Percentiles rank a stretch among this genome's conserved stretches.
Conservation (phyloP, 352 stramenopile genomes). For the Thalassiosira allenii region DNA sequence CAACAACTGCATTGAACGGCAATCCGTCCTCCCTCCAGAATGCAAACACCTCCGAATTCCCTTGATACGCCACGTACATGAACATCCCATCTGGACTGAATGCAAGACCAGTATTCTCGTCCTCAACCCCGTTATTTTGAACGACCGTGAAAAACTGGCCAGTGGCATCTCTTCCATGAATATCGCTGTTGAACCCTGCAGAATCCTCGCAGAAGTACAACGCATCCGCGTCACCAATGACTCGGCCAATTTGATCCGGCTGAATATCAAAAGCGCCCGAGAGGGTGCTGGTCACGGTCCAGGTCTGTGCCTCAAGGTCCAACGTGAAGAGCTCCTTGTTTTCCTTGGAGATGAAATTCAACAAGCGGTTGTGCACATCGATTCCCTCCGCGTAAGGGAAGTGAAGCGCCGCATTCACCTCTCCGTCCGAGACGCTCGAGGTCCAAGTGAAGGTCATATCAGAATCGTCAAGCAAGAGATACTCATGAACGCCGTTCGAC, state of each 20-base stretch:
- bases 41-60: constrained; percentile 17
- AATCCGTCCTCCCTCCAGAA: constrained; percentile 46
- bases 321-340: constrained; percentile 62
- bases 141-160: constrained; percentile 60
- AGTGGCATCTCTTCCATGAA: constrained; percentile 28
- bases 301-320: constrained; percentile 56
- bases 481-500: background rate
- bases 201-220: constrained; percentile 49
- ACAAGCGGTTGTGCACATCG: constrained; percentile 41
- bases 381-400: constrained; percentile 65
- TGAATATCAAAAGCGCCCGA: constrained; percentile 14
- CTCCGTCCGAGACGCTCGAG: constrained; percentile 6
- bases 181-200: constrained; percentile 7
- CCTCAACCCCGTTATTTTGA: constrained; percentile 27
- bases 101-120: constrained; percentile 68
- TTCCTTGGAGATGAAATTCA: constrained; percentile 70
- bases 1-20: constrained; percentile 35
- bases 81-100: constrained; percentile 63
- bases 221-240: constrained; percentile 1
- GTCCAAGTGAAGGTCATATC: constrained; percentile 46
- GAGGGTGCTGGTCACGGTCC: background rate
- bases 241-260: constrained; percentile 34
- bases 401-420: background rate
- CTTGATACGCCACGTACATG: constrained; percentile 57
- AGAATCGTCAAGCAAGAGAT: constrained; percentile 32